Evolutionary conservation across 192 early-diverging fungal genomes (phyloP).

Genomic region (Cladochytrium replicatum): DNA sequence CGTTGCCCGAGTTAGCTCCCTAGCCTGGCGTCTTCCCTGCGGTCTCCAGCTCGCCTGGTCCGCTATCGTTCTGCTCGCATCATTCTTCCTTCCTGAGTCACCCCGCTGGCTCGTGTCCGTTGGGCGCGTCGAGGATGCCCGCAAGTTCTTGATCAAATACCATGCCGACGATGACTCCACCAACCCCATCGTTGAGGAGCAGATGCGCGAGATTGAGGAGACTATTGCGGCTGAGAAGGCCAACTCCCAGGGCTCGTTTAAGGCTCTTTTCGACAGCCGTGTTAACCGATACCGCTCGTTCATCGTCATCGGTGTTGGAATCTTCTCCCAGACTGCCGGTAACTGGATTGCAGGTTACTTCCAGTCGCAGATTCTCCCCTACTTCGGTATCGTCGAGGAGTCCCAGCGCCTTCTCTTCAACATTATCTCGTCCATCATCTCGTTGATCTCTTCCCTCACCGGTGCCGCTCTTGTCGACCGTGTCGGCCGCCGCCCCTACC

Average conservation of each 20-base stretch:
- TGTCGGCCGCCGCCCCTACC: slow-evolving; percentile 25
- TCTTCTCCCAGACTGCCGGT: slow-evolving; percentile 31
- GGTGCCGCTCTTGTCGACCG: slow-evolving; percentile 26
- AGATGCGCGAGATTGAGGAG: slow-evolving; percentile 24
- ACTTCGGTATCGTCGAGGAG: too few relatives aligned
- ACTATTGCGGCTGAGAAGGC: not conserved
- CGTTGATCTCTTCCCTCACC: slow-evolving; percentile 22
- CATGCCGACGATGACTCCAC: slow-evolving; percentile 42
- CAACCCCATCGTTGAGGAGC: slow-evolving; percentile 34
- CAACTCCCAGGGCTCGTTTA: slow-evolving; percentile 12
- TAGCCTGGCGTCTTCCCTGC: slow-evolving; percentile 46
- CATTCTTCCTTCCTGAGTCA: slow-evolving; percentile 57
- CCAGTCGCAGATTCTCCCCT: slow-evolving; percentile 6
- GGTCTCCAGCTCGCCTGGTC: slow-evolving; percentile 41
- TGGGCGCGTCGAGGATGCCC: slow-evolving; percentile 58
- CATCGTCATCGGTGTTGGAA: slow-evolving; percentile 17
- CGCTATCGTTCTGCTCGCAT: slow-evolving; percentile 35
- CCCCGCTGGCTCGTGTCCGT: slow-evolving; percentile 75
- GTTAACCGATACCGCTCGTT: slow-evolving; percentile 12
- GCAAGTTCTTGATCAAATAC: slow-evolving; percentile 52
- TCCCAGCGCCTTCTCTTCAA: slow-evolving; percentile 21
- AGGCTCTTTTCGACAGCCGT: slow-evolving; percentile 10
- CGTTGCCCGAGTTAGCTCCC: slow-evolving; percentile 23
- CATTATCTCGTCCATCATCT: slow-evolving; percentile 18
- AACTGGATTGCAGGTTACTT: slow-evolving; percentile 19